Percentiles rank a stretch among this genome's conserved stretches.
phyloP scores from a whole-genome alignment of 805 yeast species.

The Teunomyces barrocoloradensis region DNA sequence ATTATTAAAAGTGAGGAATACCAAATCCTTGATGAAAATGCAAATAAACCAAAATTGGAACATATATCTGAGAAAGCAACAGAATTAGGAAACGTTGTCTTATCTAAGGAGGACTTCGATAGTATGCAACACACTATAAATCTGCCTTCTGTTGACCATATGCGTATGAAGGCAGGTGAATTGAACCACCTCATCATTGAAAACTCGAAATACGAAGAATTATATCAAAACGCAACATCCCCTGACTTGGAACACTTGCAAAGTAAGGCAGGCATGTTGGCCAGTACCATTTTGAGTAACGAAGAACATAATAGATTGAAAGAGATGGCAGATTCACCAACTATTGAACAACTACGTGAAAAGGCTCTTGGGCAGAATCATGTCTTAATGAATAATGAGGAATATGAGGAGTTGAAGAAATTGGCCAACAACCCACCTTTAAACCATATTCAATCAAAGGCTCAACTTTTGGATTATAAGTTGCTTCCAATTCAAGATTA shows the following conservation, averaged over 20 bases:
- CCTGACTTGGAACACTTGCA: constrained; percentile 2
- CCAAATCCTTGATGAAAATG: constrained; percentile 11
- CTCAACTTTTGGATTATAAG: constrained; percentile 2
- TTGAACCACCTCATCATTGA: constrained; percentile 5
- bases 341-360: constrained; percentile 5
- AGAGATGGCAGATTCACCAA: constrained; percentile 8
- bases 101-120: constrained; percentile 16
- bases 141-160: constrained; percentile 14
- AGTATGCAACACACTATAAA: constrained; percentile 9
- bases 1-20: constrained; percentile 12
- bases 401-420: neutral
- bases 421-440: constrained; percentile 15
- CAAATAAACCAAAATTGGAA: constrained; percentile 19
- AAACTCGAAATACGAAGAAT: constrained; percentile 1
- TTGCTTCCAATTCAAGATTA: constrained; percentile 19
- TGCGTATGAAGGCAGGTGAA: constrained; percentile 12
- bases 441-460: constrained; percentile 9
- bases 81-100: constrained; percentile 16
- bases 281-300: neutral
- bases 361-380: constrained; percentile 6
- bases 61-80: constrained; percentile 13
- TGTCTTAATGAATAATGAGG: constrained; percentile 5
- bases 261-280: neutral
- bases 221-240: neutral
- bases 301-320: constrained; percentile 12